Evolutionary conservation across 441 rosid genomes (phyloP).

Genomic region (Gossypium davidsonii): DNA sequence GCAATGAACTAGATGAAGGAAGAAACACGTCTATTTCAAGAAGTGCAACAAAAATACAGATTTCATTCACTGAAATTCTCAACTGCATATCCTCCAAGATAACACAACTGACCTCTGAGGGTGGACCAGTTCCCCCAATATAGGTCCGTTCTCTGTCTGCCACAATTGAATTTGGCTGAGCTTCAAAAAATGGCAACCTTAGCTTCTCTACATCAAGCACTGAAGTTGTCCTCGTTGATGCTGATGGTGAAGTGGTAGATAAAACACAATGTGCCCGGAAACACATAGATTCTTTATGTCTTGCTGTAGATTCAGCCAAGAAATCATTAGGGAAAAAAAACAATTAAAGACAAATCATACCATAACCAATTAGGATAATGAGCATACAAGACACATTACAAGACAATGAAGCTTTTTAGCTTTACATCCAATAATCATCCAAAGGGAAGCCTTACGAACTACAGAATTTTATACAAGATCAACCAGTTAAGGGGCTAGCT

Average conservation of each 20-base stretch:
- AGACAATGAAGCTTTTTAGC: background rate
- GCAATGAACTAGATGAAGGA: background rate
- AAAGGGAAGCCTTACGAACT: background rate
- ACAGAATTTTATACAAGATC: background rate
- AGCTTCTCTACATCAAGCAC: slow-evolving; percentile 71
- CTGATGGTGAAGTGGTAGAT: slow-evolving; percentile 48
- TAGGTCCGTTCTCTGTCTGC: slow-evolving; percentile 58
- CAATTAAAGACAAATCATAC: slow-evolving; percentile 5
- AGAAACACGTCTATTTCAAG: background rate
- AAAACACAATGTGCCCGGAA: slow-evolving; percentile 64
- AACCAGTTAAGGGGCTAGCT: background rate
- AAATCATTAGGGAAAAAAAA: slow-evolving; percentile 12
- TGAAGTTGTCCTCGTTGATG: slow-evolving; percentile 29
- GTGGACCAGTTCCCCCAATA: slow-evolving; percentile 40
- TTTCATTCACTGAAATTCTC: background rate
- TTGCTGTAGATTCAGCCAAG: slow-evolving; percentile 48
- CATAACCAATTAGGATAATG: background rate
- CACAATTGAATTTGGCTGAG: slow-evolving; percentile 41
- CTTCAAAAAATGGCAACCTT: slow-evolving; percentile 63
- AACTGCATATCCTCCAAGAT: background rate
- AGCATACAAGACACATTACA: background rate
- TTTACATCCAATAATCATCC: background rate
- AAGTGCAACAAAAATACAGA: background rate
- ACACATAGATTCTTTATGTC: slow-evolving; percentile 38
- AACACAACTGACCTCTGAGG: slow-evolving; percentile 48